These are phyloP conservation scores for Leishmania aethiopica DNA, from an alignment of 208 protist species.

Conservation along the genomic window DNA sequence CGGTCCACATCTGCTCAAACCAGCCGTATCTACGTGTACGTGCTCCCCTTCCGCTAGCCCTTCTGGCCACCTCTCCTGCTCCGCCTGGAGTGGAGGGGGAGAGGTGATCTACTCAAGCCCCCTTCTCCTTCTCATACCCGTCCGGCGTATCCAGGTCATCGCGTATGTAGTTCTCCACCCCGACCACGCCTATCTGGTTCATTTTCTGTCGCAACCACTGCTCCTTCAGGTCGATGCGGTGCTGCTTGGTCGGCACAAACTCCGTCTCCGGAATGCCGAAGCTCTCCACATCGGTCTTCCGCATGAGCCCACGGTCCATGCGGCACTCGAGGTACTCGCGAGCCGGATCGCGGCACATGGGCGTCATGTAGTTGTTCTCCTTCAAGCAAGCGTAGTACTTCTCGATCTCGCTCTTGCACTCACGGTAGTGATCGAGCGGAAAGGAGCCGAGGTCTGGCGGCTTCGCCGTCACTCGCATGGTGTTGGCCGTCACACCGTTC, in stretches of 20 bases:
- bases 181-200: conserved; percentile 72
- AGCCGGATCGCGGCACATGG: conserved; percentile 82
- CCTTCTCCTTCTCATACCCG: conserved; percentile 54
- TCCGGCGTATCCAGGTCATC: conserved; percentile 72
- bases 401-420: conserved; percentile 85
- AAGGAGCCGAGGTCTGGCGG: conserved; percentile 87
- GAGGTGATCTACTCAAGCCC: not conserved
- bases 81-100: not conserved
- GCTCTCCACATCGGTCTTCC: conserved; percentile 65
- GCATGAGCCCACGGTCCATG: conserved; percentile 90
- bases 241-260: conserved; percentile 81
- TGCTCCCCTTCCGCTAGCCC: not conserved
- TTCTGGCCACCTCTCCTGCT: not conserved
- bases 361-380: conserved; percentile 74
- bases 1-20: not conserved
- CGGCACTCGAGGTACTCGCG: conserved; percentile 83
- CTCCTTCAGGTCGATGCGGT: conserved; percentile 72
- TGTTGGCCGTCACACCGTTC: conserved; percentile 70
- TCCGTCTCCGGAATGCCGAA: conserved; percentile 82
- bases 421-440: conserved; percentile 89
- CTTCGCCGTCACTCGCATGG: conserved; percentile 56
- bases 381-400: conserved; percentile 86
- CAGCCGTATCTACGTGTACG: not conserved
- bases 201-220: conserved; percentile 83
- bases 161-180: conserved; percentile 75